Percentiles rank a stretch among this genome's conserved stretches.
phyloP scores from a whole-genome alignment of 371 early-diverging fungal species.

The Actinomortierella ambigua region DNA sequence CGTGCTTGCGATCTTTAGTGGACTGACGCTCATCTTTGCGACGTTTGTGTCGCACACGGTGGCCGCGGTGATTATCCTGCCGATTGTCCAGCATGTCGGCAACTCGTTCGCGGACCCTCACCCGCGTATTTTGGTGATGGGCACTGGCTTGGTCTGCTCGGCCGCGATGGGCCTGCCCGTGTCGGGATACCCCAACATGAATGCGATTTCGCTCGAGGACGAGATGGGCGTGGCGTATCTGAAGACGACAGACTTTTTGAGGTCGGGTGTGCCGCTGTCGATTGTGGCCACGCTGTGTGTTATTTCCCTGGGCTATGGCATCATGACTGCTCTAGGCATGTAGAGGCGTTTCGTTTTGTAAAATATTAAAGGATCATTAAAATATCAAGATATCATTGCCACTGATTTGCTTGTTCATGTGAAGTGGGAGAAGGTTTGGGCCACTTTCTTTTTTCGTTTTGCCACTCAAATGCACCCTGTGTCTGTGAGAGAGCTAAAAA shows the following conservation, averaged over 20 bases:
- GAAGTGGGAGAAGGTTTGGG: no score
- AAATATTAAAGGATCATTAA: no score
- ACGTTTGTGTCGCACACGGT: constrained; percentile 95
- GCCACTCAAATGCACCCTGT: no score
- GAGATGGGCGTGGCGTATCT: constrained; percentile 74
- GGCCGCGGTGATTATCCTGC: constrained; percentile 83
- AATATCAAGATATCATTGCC: not conserved
- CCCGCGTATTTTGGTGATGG: constrained; percentile 88
- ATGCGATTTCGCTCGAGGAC: constrained; percentile 79
- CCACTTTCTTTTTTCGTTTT: no score
- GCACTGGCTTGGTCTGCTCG: constrained; percentile 76
- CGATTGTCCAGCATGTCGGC: constrained; percentile 82
- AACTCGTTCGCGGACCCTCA: constrained; percentile 73
- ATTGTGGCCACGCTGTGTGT: constrained; percentile 64
- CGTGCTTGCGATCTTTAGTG: constrained; percentile 69
- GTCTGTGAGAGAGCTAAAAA: no score
- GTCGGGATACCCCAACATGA: constrained; percentile 86
- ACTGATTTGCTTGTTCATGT: no score
- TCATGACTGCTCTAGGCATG: constrained; percentile 59
- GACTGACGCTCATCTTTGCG: constrained; percentile 75
- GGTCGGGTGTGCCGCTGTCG: constrained; percentile 66
- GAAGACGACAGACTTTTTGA: constrained; percentile 71
- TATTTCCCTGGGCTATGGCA: constrained; percentile 60
- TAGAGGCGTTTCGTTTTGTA: no score
- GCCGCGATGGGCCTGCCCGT: constrained; percentile 88